Evolutionary conservation across 108 stramenopile species (phyloP).

Genomic region (Aureococcus anophagefferens): DNA sequence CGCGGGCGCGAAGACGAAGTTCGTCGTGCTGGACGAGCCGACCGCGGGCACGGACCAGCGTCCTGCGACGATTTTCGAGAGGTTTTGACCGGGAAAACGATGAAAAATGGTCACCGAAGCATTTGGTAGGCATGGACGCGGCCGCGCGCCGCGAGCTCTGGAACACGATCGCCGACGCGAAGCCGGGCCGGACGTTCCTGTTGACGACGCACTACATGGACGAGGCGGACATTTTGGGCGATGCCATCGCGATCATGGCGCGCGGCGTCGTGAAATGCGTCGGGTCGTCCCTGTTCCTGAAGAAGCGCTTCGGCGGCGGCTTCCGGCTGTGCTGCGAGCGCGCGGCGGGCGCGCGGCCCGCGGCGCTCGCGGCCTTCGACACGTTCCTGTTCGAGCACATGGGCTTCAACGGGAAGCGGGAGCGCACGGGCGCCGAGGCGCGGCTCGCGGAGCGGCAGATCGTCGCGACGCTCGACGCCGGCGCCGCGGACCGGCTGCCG

Average conservation of each 20-base stretch:
- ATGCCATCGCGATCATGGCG: slow-evolving; percentile 89
- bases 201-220: slow-evolving; percentile 64
- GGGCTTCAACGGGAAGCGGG: no score
- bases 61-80: no score
- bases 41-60: no score
- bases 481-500: no score
- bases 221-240: slow-evolving; percentile 78
- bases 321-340: no score
- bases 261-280: slow-evolving; percentile 74
- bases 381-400: slow-evolving; percentile 27
- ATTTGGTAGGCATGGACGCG: no score
- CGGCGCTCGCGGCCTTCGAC: slow-evolving; percentile 32
- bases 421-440: slow-evolving; percentile 40
- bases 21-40: no score
- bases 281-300: slow-evolving; percentile 82
- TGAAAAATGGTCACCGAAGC: no score
- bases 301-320: slow-evolving; percentile 80
- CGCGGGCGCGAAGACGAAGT: no score
- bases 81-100: no score
- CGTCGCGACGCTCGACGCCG: slow-evolving; percentile 39
- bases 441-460: slow-evolving; percentile 25
- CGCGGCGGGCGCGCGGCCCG: no score
- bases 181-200: slow-evolving; percentile 12
- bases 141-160: no score
- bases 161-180: slow-evolving; percentile 13